These are phyloP conservation scores for Talaromyces sp. DNA, from an alignment of 2,329 filamentous ascomycete species.

Conservation along the genomic window DNA sequence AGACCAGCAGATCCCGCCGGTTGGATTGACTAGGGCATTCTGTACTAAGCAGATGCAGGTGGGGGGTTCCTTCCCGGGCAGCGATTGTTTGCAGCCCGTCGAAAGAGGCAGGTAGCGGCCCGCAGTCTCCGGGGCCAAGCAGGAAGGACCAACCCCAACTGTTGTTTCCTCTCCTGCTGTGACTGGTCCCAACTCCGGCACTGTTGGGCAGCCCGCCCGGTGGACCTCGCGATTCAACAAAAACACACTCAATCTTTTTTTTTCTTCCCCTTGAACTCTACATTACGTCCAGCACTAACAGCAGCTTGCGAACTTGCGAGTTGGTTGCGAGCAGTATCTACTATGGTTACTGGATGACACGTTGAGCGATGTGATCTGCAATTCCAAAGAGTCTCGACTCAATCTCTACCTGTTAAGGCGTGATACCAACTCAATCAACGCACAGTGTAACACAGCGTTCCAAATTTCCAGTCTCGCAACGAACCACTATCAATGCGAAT, in stretches of 20 bases:
- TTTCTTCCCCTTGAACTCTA: not conserved
- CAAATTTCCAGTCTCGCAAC: not conserved
- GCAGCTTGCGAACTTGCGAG: not conserved
- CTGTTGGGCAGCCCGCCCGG: not conserved
- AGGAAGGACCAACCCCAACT: conserved; percentile 6
- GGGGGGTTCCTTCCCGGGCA: not conserved
- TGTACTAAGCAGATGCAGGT: not conserved
- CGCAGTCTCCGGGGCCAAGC: not conserved
- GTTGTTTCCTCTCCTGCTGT: not conserved
- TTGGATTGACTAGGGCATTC: not conserved
- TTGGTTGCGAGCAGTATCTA: not conserved
- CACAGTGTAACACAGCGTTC: not conserved
- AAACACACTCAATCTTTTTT: conserved; percentile 1
- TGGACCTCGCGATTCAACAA: conserved; percentile 1
- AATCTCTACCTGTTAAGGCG: not conserved
- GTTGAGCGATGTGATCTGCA: not conserved
- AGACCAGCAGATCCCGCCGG: conserved; percentile 1
- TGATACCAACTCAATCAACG: not conserved
- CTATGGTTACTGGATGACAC: not conserved
- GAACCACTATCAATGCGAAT: not conserved
- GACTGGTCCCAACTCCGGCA: conserved; percentile 5
- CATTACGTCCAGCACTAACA: not conserved
- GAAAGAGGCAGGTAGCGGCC: conserved; percentile 6
- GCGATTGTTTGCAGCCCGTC: not conserved
- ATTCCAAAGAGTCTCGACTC: not conserved